These are phyloP conservation scores for Aspergillus amoenus DNA, from an alignment of 2,329 filamentous ascomycete species.

Conservation along the genomic window DNA sequence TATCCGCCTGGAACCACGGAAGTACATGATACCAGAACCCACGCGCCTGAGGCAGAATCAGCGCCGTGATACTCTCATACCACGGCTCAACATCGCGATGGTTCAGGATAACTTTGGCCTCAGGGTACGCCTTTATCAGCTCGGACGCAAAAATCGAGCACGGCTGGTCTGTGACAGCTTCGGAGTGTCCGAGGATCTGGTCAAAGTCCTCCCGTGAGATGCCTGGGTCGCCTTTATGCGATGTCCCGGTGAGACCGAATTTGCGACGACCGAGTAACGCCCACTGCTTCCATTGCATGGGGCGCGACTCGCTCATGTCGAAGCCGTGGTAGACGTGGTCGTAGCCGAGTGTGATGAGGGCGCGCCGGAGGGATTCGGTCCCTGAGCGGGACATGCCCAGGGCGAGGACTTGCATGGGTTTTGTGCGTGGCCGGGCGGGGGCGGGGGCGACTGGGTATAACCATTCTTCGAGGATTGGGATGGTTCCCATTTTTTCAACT, in stretches of 20 bases:
- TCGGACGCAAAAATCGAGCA: slow-evolving; percentile 19
- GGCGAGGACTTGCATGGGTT: slow-evolving; percentile 24
- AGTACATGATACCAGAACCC: not conserved
- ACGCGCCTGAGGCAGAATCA: not conserved
- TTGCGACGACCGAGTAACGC: slow-evolving; percentile 3
- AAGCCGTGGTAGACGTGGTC: slow-evolving; percentile 26
- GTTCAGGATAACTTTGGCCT: slow-evolving; percentile 27
- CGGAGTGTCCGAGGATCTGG: slow-evolving; percentile 9
- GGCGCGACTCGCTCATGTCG: slow-evolving; percentile 8
- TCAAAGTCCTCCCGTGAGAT: slow-evolving; percentile 10
- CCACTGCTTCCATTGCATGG: slow-evolving; percentile 10
- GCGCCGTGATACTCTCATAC: slow-evolving; percentile 7
- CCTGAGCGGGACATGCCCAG: slow-evolving; percentile 26
- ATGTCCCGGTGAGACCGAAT: not conserved
- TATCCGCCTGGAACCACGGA: slow-evolving; percentile 8
- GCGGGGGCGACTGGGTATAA: not conserved
- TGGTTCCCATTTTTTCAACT: not conserved
- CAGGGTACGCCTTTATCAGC: slow-evolving; percentile 23
- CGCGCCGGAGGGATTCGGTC: slow-evolving; percentile 25
- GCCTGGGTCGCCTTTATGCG: not conserved
- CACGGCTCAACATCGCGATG: slow-evolving; percentile 21
- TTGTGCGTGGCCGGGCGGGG: not conserved
- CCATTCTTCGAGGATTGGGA: not conserved
- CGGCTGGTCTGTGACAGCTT: slow-evolving; percentile 22
- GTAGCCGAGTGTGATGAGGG: slow-evolving; percentile 27